Base-by-base conservation (phyloP, 495 filamentous ascomycete genomes). In the Hypoxylon subgilvum region DNA sequence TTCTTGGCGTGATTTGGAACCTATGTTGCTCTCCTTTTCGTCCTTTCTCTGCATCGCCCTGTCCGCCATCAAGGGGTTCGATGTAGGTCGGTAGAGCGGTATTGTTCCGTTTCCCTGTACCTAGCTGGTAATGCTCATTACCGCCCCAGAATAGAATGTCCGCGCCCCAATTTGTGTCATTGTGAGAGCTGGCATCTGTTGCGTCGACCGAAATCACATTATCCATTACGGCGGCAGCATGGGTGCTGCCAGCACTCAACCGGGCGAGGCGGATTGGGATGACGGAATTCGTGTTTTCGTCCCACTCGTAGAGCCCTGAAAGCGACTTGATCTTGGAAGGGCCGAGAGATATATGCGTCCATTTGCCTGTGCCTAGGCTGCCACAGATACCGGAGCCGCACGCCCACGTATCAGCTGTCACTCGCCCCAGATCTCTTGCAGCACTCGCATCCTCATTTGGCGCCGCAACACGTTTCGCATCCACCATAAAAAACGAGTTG, bases 71-170 rank as follows among this genome's bases (percentile, higher is more conserved):
- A 27, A 96, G 74, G 6, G 90, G 89, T 21, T 84, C 80, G 49
- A 98, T 91, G 70, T 97, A 89, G 0, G 77, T 78, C 10, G 94
- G 94, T 7, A 78, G 77, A 23, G 80, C 74, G 4, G 84, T 59
- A 66, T 98, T 97, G 65, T 84, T 96, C 54, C 92, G 75, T 77
- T 86, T 93, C 28, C 94, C 93, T 3, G 88, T 97, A 3, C 94
- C 94, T 13, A 98, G 82, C 68, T 98, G 94, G 67, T 89, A 96
- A 57, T 84, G 81, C 74, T 98, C 93, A 65, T 97, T 98, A 30
- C 89, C 89, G 59, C 94, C 94, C 89, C 92, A 98, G 82, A 87
- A 95, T 4, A 97, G 68, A 1, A 89, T 85, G 70, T 97, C 94
- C 6, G 85, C 84, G 43, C 93, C 93, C 79, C 83, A 96, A 60